These are phyloP conservation scores for Pseudovirgaria hyperparasitica DNA, from an alignment of 2,329 filamentous ascomycete genomes.

Conservation along the genomic window DNA sequence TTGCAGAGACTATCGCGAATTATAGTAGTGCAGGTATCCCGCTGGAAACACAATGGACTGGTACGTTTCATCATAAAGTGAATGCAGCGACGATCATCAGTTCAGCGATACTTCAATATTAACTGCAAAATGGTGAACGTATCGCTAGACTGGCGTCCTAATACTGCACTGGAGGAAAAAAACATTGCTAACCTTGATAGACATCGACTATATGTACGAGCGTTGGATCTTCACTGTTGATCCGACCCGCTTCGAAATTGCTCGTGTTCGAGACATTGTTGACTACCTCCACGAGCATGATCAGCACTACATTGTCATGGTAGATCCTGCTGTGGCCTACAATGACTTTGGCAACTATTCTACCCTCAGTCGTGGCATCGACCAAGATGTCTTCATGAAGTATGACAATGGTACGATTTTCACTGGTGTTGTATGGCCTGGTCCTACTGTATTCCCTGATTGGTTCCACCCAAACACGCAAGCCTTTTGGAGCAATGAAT, in stretches of 20 bases:
- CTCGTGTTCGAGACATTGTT: conserved; percentile 50
- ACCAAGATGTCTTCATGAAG: conserved; percentile 41
- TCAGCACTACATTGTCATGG: conserved; percentile 67
- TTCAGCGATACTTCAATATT: no score
- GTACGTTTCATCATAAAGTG: no score
- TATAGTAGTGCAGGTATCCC: conserved; percentile 53
- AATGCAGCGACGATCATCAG: no score
- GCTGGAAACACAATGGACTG: conserved; percentile 59
- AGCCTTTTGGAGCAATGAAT: conserved; percentile 57
- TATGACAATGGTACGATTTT: conserved; percentile 42
- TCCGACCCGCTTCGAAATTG: conserved; percentile 48
- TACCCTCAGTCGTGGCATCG: conserved; percentile 49
- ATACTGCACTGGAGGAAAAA: no score
- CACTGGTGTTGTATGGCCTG: conserved; percentile 64
- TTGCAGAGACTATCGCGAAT: conserved; percentile 54
- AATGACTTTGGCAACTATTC: conserved; percentile 33
- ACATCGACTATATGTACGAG: conserved; percentile 57
- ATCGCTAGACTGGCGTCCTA: no score
- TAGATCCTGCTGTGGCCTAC: conserved; percentile 52
- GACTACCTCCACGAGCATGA: conserved; percentile 51
- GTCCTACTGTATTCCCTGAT: conserved; percentile 58
- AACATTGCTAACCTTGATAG: no score
- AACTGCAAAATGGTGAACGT: no score
- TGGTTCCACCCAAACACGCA: conserved; percentile 58
- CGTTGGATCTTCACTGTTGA: conserved; percentile 52